These are phyloP conservation scores for Aspergillus olivimuriae DNA, from an alignment of 495 filamentous ascomycete genomes.

Conservation along the genomic window DNA sequence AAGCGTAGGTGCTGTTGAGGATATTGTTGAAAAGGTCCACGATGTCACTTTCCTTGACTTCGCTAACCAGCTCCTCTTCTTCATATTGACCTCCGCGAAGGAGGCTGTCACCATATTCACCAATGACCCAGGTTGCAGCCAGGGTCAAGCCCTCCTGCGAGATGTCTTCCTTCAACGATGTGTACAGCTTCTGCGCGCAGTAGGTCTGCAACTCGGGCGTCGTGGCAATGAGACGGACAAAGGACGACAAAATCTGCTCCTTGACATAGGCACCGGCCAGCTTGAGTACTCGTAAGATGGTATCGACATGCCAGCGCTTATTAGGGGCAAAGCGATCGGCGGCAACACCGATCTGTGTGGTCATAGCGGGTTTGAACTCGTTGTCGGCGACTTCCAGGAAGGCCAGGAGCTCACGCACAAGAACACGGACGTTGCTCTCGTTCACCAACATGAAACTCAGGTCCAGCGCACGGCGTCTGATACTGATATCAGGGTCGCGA, in stretches of 20 bases:
- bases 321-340: conserved; percentile 93
- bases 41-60: conserved; percentile 84
- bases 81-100: conserved; percentile 87
- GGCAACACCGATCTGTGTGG: conserved; percentile 91
- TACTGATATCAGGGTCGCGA: conserved; percentile 97
- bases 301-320: conserved; percentile 97
- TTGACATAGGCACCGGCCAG: conserved; percentile 95
- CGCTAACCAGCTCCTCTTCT: conserved; percentile 86
- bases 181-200: conserved; percentile 89
- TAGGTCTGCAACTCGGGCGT: conserved; percentile 94
- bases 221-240: conserved; percentile 90
- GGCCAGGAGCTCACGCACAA: conserved; percentile 85
- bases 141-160: conserved; percentile 93
- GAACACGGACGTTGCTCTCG: conserved; percentile 86
- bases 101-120: conserved; percentile 89
- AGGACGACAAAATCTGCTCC: conserved; percentile 94
- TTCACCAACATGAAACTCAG: conserved; percentile 98
- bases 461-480: conserved; percentile 86
- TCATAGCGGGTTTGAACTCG: conserved; percentile 98
- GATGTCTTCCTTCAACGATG: conserved; percentile 86
- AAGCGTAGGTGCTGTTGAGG: conserved; percentile 86
- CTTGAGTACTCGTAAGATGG: conserved; percentile 90
- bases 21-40: conserved; percentile 88
- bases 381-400: conserved; percentile 96
- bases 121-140: conserved; percentile 96